A percentile compares a stretch with the other conserved stretches of the same genome.
Conservation (phyloP, 2,329 filamentous ascomycete species). For the Pseudocercospora vitis region DNA sequence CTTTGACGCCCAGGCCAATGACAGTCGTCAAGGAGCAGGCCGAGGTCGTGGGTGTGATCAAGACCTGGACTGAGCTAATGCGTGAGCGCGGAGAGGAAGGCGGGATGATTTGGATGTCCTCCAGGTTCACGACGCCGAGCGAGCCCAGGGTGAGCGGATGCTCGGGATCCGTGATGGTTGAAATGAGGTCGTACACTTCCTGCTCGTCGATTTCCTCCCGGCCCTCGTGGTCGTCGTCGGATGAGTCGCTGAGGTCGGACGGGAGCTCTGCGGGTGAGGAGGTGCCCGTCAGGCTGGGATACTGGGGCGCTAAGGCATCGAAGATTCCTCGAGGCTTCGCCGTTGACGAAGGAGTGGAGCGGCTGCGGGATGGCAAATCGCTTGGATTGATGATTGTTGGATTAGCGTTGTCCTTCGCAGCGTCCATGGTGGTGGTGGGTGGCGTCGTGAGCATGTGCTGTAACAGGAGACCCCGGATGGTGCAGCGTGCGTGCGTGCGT, state of each 20-base stretch:
- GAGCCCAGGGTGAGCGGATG: constrained; percentile 92
- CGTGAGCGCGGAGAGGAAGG: constrained; percentile 62
- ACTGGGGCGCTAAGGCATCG: constrained; percentile 53
- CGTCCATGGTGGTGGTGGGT: constrained; percentile 37
- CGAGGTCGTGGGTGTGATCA: constrained; percentile 94
- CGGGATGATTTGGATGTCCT: constrained; percentile 79
- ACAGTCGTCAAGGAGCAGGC: constrained; percentile 96
- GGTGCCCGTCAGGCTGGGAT: constrained; percentile 45
- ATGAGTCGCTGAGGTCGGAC: constrained; percentile 42
- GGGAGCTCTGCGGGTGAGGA: constrained; percentile 36
- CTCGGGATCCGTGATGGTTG: constrained; percentile 92
- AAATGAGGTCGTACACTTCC: constrained; percentile 95
- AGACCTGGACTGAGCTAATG: constrained; percentile 75
- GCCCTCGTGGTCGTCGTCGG: constrained; percentile 50
- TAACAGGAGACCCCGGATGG: constrained; percentile 6
- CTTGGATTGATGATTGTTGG: constrained; percentile 86
- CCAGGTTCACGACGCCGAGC: constrained; percentile 91
- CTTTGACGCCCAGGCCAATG: constrained; percentile 88
- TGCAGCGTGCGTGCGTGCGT: background rate
- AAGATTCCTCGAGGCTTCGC: constrained; percentile 55
- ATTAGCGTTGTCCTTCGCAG: constrained; percentile 76
- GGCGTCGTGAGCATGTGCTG: constrained; percentile 12
- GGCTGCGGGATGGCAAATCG: constrained; percentile 79
- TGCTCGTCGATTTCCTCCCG: constrained; percentile 92
- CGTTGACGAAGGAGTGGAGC: constrained; percentile 38